Conservation (phyloP, 345 rosid species). For the Anastatica hierochuntica region DNA sequence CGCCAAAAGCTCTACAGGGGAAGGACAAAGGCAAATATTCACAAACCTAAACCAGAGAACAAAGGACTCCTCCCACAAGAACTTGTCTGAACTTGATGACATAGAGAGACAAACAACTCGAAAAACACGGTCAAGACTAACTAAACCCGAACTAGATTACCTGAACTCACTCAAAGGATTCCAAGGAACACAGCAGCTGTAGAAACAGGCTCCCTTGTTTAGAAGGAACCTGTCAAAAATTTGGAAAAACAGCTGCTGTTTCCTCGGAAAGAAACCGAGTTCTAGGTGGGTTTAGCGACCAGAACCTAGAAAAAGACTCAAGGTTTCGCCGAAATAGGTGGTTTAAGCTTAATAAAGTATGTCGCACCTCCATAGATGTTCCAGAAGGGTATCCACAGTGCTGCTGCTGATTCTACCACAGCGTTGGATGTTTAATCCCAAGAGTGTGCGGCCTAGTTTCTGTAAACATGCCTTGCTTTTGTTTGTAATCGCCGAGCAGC, state of each 20-base stretch:
- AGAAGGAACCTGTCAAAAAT: slow-evolving; percentile 49
- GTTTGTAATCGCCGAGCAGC: slow-evolving; percentile 62
- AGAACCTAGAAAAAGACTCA: slow-evolving; percentile 43
- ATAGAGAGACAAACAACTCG: slow-evolving; percentile 22
- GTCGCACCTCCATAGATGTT: slow-evolving; percentile 79
- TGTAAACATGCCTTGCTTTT: slow-evolving; percentile 47
- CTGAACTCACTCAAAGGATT: slow-evolving; percentile 39
- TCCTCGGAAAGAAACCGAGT: slow-evolving; percentile 37
- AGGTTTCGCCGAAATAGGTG: slow-evolving; percentile 31
- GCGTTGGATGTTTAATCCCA: slow-evolving; percentile 73
- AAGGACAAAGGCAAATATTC: slow-evolving; percentile 17
- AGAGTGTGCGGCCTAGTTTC: slow-evolving; percentile 56
- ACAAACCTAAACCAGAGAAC: slow-evolving; percentile 17
- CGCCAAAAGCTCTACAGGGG: slow-evolving; percentile 27
- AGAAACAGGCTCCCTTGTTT: slow-evolving; percentile 30
- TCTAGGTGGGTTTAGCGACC: slow-evolving; percentile 37
- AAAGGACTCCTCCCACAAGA: slow-evolving; percentile 12
- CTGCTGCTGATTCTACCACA: slow-evolving; percentile 67
- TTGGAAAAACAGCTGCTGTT: slow-evolving; percentile 33
- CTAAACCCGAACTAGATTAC: slow-evolving; percentile 22
- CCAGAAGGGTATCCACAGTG: slow-evolving; percentile 45
- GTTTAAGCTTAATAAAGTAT: slow-evolving; percentile 47
- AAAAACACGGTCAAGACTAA: slow-evolving; percentile 18
- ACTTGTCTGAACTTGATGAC: slow-evolving; percentile 16
- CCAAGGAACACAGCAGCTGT: slow-evolving; percentile 34